Conservation (phyloP, 208 protist genomes). For the Lotmaria passim region DNA sequence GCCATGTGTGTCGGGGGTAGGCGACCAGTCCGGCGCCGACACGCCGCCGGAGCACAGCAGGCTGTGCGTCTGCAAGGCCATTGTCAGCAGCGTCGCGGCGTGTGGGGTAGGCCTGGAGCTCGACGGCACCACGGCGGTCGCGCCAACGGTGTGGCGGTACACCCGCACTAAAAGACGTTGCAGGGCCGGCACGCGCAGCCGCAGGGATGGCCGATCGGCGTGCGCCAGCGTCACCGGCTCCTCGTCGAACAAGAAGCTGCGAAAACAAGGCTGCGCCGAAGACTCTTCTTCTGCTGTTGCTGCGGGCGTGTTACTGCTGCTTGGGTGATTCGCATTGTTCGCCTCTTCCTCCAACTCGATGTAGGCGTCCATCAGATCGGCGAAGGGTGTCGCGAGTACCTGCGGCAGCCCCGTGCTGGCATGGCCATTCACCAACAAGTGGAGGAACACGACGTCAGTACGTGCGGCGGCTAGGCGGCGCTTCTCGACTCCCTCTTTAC, state of each 20-base stretch:
- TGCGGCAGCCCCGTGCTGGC: conserved; percentile 48
- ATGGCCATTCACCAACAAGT: conserved; percentile 65
- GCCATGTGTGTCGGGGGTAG: conserved; percentile 19
- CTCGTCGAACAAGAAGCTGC: conserved; percentile 41
- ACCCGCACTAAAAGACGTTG: conserved; percentile 46
- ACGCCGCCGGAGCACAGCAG: conserved; percentile 64
- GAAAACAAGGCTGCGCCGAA: not conserved
- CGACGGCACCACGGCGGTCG: conserved; percentile 9
- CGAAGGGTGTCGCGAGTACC: conserved; percentile 48
- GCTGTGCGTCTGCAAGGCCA: conserved; percentile 69
- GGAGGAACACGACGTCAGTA: conserved; percentile 70
- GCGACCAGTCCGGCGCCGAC: conserved; percentile 51
- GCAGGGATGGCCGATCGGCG: conserved; percentile 33
- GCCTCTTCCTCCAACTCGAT: conserved; percentile 11
- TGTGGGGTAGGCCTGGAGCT: conserved; percentile 29
- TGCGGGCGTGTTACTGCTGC: not conserved
- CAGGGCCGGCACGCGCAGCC: conserved; percentile 41
- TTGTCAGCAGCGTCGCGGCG: conserved; percentile 62
- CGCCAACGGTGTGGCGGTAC: not conserved
- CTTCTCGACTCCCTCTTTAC: conserved; percentile 4
- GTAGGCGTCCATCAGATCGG: conserved; percentile 71
- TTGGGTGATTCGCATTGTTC: not conserved
- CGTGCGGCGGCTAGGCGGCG: conserved; percentile 50
- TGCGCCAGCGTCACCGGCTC: conserved; percentile 20
- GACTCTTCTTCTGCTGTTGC: not conserved